phyloP scores from a whole-genome alignment of 306 rosid species.

The Medicago ruthenica region DNA sequence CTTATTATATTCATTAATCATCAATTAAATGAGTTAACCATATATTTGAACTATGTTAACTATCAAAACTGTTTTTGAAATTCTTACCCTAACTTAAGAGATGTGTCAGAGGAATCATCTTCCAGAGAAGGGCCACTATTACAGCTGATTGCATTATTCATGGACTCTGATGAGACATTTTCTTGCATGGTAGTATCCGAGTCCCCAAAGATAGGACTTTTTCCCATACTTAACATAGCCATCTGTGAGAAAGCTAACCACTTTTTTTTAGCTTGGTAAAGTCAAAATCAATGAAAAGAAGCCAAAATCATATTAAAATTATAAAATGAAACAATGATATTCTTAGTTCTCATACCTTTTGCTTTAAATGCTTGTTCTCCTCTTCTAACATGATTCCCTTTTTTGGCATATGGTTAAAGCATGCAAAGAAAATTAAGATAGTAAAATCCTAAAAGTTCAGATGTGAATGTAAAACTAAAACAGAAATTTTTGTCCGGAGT shows the following conservation, averaged over 20 bases:
- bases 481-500: background rate
- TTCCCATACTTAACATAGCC: conserved; percentile 15
- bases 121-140: conserved; percentile 42
- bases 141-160: conserved; percentile 25
- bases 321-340: background rate
- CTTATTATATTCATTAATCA: no score
- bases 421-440: background rate
- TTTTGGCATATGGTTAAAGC: conserved; percentile 2
- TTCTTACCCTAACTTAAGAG: conserved; percentile 50
- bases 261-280: background rate
- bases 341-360: conserved; percentile 37
- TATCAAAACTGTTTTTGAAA: no score
- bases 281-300: background rate
- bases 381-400: conserved; percentile 37
- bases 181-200: conserved; percentile 29
- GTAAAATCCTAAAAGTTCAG: background rate
- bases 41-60: no score
- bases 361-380: conserved; percentile 41
- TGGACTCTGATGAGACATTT: conserved; percentile 38
- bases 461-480: background rate
- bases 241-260: conserved; percentile 25
- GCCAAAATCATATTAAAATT: background rate
- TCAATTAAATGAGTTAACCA: no score
- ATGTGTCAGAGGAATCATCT: conserved; percentile 46
- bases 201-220: background rate